Evolutionary conservation across 352 stramenopile species (phyloP).

Genomic region (Phytopythium boreale): DNA sequence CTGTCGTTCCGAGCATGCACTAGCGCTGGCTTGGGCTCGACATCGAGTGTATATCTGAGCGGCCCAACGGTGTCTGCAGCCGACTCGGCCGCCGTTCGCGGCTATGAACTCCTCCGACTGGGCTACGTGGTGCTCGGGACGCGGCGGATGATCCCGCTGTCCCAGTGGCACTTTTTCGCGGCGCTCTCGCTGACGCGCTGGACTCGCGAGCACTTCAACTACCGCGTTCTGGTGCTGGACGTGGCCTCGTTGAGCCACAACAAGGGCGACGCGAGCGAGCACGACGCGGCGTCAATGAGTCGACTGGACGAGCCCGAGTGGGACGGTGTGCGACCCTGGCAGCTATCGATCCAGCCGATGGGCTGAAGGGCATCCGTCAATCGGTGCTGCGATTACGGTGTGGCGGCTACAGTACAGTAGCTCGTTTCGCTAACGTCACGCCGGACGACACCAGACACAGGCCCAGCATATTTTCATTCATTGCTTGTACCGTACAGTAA

Average conservation of each 20-base stretch:
- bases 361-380: not conserved
- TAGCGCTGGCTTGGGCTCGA: not conserved
- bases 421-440: too few relatives aligned
- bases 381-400: too few relatives aligned
- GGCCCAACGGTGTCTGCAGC: not conserved
- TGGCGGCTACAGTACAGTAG: too few relatives aligned
- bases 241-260: not conserved
- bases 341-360: not conserved
- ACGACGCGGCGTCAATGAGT: not conserved
- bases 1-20: not conserved
- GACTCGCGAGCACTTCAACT: not conserved
- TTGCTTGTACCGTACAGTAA: too few relatives aligned
- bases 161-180: not conserved
- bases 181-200: not conserved
- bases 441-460: not conserved
- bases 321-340: not conserved
- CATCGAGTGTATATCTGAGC: not conserved
- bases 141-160: not conserved
- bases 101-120: conserved; percentile 1
- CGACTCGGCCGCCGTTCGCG: not conserved
- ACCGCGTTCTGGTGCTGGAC: not conserved
- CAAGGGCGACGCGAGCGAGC: not conserved
- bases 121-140: not conserved
- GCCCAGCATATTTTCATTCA: too few relatives aligned
- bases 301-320: not conserved